These are phyloP conservation scores for Blastobotrys attinorum DNA, from an alignment of 805 yeast species.

Conservation along the genomic window DNA sequence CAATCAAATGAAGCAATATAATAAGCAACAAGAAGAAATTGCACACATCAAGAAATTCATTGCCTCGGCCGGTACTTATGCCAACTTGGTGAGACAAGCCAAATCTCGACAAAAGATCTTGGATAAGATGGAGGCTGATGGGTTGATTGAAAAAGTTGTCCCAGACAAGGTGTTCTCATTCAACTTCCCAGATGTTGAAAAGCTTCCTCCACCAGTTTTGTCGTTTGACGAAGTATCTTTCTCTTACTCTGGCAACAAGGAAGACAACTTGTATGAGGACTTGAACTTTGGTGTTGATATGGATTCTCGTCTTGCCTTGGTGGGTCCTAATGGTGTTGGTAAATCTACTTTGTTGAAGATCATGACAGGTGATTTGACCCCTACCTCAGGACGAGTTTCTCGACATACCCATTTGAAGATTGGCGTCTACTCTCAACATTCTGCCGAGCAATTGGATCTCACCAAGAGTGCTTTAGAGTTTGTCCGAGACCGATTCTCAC, in stretches of 20 bases:
- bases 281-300: slow-evolving; percentile 97
- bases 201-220: slow-evolving; percentile 97
- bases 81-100: slow-evolving; percentile 96
- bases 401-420: slow-evolving; percentile 96
- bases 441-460: slow-evolving; percentile 95
- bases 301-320: slow-evolving; percentile 97
- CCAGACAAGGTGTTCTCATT: slow-evolving; percentile 91
- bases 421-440: slow-evolving; percentile 98
- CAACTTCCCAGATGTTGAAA: slow-evolving; percentile 90
- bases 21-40: slow-evolving; percentile 97
- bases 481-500: slow-evolving; percentile 87
- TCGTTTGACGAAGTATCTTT: slow-evolving; percentile 94
- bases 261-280: slow-evolving; percentile 81
- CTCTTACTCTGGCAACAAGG: slow-evolving; percentile 65
- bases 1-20: slow-evolving; percentile 96
- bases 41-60: slow-evolving; percentile 96
- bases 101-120: slow-evolving; percentile 98
- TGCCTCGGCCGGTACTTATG: slow-evolving; percentile 99
- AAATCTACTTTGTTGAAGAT: slow-evolving; percentile 91
- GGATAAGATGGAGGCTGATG: slow-evolving; percentile 99
- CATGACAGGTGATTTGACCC: slow-evolving; percentile 89
- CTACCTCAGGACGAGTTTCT: slow-evolving; percentile 92
- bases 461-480: slow-evolving; percentile 94
- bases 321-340: slow-evolving; percentile 99
- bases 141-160: slow-evolving; percentile 80